Evolutionary conservation across 2,329 filamentous ascomycete genomes (phyloP), one percentile per base, ranked within the genome.

Genomic region (Claviceps sp.): DNA sequence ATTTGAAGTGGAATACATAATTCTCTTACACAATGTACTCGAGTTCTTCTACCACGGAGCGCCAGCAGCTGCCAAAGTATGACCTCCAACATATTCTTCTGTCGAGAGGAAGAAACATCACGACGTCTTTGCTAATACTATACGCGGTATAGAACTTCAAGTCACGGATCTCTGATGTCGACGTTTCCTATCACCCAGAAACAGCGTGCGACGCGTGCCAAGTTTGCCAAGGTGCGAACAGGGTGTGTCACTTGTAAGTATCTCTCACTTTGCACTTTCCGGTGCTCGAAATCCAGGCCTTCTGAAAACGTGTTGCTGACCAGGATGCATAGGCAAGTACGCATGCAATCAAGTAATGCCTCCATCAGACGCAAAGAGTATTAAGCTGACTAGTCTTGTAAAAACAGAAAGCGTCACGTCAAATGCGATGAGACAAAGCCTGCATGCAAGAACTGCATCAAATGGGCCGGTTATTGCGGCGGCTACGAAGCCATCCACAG

Each of bases 381-480:
- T 10, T 14, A 11, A 24, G 11, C 45, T 55, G 50, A 51, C 54
- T 52, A 52, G 50, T 47, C 8, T 38, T 10, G 16, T 0, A 45
- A 17, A 40, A 26, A 34, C 47, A 68, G 64, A 54, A 61, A 59
- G 50, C 60, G 65, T 14, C 65, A 67, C 47, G 62, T 68, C 37
- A 68, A 68, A 50, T 68, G 65, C 55, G 65, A 68, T 52, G 65
- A 68, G 51, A 58, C 60, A 6, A 67, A 66, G 53, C 65, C 65
- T 5, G 60, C 58, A 14, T 67, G 65, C 55, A 59, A 61, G 39
- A 59, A 65, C 48, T 68, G 65, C 52, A 54, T 67, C 42, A 67
- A 66, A 47, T 67, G 63, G 64, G 61, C 60, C n/a, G 65, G 65
- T 8, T 60, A 59, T 44, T 67, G 65, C 48, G 59, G 63, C 16